Evolutionary conservation across 2,329 filamentous ascomycete genomes (phyloP).

Genomic region (Aspergillus pseudoterreus): DNA sequence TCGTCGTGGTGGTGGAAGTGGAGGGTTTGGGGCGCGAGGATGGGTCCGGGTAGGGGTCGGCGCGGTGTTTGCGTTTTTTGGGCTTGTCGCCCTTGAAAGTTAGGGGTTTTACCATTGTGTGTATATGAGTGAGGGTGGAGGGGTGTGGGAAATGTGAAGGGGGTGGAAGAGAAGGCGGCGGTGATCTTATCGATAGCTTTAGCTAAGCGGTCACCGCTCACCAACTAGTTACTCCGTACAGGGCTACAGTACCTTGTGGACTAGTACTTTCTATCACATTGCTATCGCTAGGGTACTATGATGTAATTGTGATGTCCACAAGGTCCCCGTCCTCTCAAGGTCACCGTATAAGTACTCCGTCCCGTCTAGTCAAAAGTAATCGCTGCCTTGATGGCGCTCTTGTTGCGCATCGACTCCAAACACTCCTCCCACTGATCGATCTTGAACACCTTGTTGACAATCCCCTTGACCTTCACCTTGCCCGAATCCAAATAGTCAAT

Average conservation of each 20-base stretch:
- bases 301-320: conserved; percentile 2
- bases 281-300: conserved; percentile 1
- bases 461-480: conserved; percentile 54
- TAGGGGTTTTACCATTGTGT: conserved; percentile 67
- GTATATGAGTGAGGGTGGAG: neutral
- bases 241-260: neutral
- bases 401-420: conserved; percentile 67
- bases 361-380: conserved; percentile 61
- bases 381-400: conserved; percentile 69
- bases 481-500: conserved; percentile 50
- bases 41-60: conserved; percentile 44
- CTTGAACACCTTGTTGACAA: conserved; percentile 70
- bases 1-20: conserved; percentile 13
- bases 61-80: conserved; percentile 81
- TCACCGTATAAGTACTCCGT: neutral
- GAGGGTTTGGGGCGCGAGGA: conserved; percentile 22
- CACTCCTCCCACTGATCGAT: conserved; percentile 71
- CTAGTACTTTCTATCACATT: neutral
- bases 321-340: conserved; percentile 13
- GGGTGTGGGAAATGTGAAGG: neutral
- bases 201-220: neutral
- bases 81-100: conserved; percentile 95
- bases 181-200: neutral
- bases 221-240: no score
- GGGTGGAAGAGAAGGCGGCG: conserved; percentile 2